Evolutionary conservation across 805 yeast species (phyloP).

Genomic region (Candida parachauliodes): DNA sequence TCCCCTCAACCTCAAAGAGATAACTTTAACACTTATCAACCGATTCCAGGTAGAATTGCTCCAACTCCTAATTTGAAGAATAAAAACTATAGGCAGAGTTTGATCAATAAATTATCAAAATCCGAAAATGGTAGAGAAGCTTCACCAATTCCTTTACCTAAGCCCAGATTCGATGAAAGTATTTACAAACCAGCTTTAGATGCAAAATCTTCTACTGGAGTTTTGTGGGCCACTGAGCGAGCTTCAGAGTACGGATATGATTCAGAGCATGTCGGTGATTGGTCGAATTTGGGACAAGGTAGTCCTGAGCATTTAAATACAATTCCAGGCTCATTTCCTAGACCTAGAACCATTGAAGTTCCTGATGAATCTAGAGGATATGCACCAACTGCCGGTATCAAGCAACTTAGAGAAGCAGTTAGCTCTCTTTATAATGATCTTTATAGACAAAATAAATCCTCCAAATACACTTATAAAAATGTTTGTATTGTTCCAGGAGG

Average conservation of each 20-base stretch:
- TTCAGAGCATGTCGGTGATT: conserved; percentile 35
- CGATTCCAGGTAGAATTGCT: conserved; percentile 11
- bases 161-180: conserved; percentile 40
- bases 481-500: conserved; percentile 67
- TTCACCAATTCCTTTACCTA: conserved; percentile 49
- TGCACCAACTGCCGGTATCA: conserved; percentile 58
- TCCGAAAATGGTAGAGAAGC: conserved; percentile 37
- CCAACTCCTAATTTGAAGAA: conserved; percentile 14
- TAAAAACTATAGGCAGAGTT: conserved; percentile 11
- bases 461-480: conserved; percentile 58
- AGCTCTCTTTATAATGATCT: conserved; percentile 54
- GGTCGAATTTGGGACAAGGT: conserved; percentile 65
- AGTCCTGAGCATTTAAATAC: conserved; percentile 62
- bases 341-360: conserved; percentile 47
- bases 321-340: conserved; percentile 52
- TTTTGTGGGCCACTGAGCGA: conserved; percentile 61
- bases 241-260: conserved; percentile 55
- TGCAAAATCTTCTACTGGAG: conserved; percentile 57
- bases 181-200: conserved; percentile 57
- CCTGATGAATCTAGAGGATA: conserved; percentile 51
- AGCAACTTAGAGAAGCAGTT: conserved; percentile 52
- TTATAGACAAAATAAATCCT: conserved; percentile 44
- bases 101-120: conserved; percentile 27
- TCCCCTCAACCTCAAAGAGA: conserved; percentile 21
- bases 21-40: conserved; percentile 6